phyloP scores from a whole-genome alignment of 1,284 basidiomycete genomes.

The Trametes hirsuta region DNA sequence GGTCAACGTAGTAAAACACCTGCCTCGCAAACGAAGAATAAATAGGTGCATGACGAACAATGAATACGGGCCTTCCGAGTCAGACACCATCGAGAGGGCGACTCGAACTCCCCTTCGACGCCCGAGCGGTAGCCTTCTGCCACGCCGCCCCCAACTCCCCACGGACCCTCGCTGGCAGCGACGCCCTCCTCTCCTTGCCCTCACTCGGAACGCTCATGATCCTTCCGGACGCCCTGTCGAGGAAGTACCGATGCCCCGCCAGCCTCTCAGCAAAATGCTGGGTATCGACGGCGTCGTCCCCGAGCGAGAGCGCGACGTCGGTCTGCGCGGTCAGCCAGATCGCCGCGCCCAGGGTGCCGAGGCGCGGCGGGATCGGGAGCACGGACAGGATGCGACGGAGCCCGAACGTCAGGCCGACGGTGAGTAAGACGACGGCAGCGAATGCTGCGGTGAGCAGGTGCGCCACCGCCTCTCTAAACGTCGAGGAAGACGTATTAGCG shows the following conservation, averaged over 20 bases:
- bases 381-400: conserved; percentile 46
- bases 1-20: no score
- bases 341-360: conserved; percentile 58
- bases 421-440: conserved; percentile 36
- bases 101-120: no score
- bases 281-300: conserved; percentile 20
- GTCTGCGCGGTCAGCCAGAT: conserved; percentile 55
- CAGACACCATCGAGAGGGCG: no score
- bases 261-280: not conserved
- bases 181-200: not conserved
- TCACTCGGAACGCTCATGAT: not conserved
- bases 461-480: not conserved
- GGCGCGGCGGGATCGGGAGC: conserved; percentile 47
- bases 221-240: not conserved
- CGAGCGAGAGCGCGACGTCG: conserved; percentile 47
- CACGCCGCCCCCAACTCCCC: no score
- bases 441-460: conserved; percentile 30
- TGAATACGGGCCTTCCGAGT: no score
- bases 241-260: not conserved
- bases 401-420: not conserved
- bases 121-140: no score
- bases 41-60: no score
- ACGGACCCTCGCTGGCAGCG: no score
- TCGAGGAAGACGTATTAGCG: not conserved
- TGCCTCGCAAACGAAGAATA: no score